A percentile compares a stretch with the other conserved stretches of the same genome.
phyloP scores from a whole-genome alignment of 768 basidiomycete species.

The Lanmaoa rubissima region DNA sequence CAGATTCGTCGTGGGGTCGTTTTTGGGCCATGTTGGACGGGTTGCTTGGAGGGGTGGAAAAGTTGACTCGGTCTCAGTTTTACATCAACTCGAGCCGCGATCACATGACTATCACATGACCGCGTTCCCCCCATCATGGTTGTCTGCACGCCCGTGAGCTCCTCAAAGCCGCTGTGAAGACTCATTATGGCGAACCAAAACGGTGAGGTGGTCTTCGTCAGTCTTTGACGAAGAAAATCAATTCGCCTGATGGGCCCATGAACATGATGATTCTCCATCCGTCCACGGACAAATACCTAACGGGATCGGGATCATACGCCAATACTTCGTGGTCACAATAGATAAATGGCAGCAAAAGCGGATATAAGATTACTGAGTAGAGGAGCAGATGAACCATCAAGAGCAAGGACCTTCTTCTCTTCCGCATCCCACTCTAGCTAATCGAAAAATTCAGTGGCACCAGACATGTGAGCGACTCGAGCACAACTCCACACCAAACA shows the following conservation, averaged over 20 bases:
- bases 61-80: neutral
- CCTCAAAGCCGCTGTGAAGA: too few species aligned
- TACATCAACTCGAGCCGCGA: slow-evolving; percentile 3
- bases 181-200: too few species aligned
- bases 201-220: too few species aligned
- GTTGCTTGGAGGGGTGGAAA: neutral
- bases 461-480: too few species aligned
- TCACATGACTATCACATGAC: slow-evolving; percentile 22
- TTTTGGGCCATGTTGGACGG: slow-evolving; percentile 25
- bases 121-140: too few species aligned
- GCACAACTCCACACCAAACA: too few species aligned
- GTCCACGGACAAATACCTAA: neutral
- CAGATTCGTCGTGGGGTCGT: slow-evolving; percentile 28
- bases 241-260: neutral
- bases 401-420: too few species aligned
- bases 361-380: too few species aligned
- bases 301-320: neutral
- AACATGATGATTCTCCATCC: neutral
- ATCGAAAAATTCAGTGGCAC: too few species aligned
- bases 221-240: neutral
- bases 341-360: neutral
- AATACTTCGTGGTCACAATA: neutral
- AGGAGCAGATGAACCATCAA: too few species aligned
- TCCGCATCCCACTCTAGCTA: too few species aligned
- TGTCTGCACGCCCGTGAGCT: too few species aligned